Evolutionary conservation across 257 asterid species (phyloP).

Genomic region (Osmanthus fragrans): DNA sequence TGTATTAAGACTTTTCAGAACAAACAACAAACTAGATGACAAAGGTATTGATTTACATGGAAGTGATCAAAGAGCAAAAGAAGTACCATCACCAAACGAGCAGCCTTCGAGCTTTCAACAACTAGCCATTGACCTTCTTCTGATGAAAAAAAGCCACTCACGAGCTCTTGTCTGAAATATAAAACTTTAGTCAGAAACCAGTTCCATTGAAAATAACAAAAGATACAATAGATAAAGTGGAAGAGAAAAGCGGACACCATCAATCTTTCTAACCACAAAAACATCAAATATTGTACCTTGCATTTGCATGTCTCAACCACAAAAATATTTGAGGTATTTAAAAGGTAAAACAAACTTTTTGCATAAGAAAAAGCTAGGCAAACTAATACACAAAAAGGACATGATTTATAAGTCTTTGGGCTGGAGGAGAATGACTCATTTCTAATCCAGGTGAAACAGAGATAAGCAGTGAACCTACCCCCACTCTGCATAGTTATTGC

Average conservation of each 20-base stretch:
- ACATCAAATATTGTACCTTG: constrained; percentile 4
- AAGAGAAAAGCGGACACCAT: constrained; percentile 9
- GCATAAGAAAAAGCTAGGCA: neutral
- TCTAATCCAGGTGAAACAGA: neutral
- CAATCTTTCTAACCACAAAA: neutral
- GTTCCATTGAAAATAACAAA: constrained; percentile 12
- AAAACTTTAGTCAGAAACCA: constrained; percentile 41
- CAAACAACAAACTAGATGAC: neutral
- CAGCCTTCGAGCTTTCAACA: constrained; percentile 74
- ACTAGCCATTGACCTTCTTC: constrained; percentile 93
- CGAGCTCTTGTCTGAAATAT: constrained; percentile 77
- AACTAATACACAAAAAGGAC: constrained; percentile 6
- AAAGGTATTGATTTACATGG: constrained; percentile 4
- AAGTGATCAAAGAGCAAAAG: constrained; percentile 8
- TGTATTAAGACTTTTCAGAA: constrained; percentile 5
- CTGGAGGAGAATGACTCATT: neutral
- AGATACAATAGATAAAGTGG: neutral
- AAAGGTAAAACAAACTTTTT: neutral
- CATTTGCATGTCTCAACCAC: neutral
- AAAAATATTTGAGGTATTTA: neutral
- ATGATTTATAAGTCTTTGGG: neutral
- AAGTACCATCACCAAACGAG: constrained; percentile 79
- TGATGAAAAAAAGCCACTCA: constrained; percentile 90
- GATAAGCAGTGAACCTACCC: neutral
- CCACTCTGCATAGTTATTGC: no score